Base-by-base conservation (phyloP, 2,329 filamentous ascomycete species). In the Anthostomella pinea region DNA sequence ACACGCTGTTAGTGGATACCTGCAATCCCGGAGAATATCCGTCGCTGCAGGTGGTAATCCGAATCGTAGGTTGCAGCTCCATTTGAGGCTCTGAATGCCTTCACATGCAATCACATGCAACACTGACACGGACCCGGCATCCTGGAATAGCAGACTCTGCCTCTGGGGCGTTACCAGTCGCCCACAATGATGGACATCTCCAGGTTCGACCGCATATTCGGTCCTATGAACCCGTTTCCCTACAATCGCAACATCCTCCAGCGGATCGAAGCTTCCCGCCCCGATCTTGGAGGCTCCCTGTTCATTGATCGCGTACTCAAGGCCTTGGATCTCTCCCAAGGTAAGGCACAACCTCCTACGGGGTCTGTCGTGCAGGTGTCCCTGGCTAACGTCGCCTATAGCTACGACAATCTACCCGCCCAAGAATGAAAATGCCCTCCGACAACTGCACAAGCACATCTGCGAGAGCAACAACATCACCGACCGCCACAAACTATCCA, bases 291-390 rank as follows among this genome's bases (percentile, higher is more conserved):
- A 43, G 83, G 84, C 49, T 69, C 75, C 39, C 75, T 91, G 39
- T 94, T 93, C 63, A 83, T 91, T 56, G 87, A 94, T 60, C 79
- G 84, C 35, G 78, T 94, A 25, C 67, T 93, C 43, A 78, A 75
- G 37, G 73, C 83, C 1, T 67, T 91, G 18, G 79, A 83, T 18
- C 76, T 93, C 39, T 72, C 73, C 49, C 81, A 84, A 63, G 77
- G 87, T 87, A 62, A 11, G 57, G 37, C 13, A n/a, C 20, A 8
- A 11, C 8, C 11, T 30, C 5, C 10, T 2, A 8, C 17, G 14
- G 6, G 13, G 23, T 23, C 20, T 26, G 8, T 9, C n/a, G n/a
- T 17, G 17, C 24, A 6, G 6, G 27, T n/a, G 5, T n/a, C 20
- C 13, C 32, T 45, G 20, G 19, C 13, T 20, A 77, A 37, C 34